Evolutionary conservation across 192 early-diverging fungal genomes (phyloP), one percentile per base, ranked within the genome.

Genomic region (Rhizoclosmatium globosum): DNA sequence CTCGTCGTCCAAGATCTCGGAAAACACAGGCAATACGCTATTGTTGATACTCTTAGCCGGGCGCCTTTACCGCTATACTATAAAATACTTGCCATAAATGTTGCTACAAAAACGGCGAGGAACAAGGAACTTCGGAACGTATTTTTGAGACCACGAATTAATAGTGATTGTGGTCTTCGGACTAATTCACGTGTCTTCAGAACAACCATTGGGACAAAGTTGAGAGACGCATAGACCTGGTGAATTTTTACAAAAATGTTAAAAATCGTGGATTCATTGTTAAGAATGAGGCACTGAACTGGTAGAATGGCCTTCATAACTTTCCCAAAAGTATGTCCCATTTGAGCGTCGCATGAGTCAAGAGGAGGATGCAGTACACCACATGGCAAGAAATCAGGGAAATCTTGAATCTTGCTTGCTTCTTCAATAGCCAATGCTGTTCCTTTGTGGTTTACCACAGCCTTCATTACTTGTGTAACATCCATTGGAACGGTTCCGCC

Each of bases 201-300:
- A 11, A 92, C 78, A 11, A 95, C 62, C 83, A 93, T 84, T 0
- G 94, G 92, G 0, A 94, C 92, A 80, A 92, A 87, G 68, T 95
- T 92, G 50, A 95, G 84, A 4, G 92, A 87, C 4, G 86, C 88
- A 77, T 95, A 94, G 6, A 88, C 68, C 85, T 92, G 82, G 84
- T 85, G 42, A 87, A 83, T 67, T 81, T 73, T 66, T 84, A 82
- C 69, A 38, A 82, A 70, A 0, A 83, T 75, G 85, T 84, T 82
- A 21, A 57, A 57, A 15, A 57, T 0, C n/a, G 56, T 21, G 21
- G 21, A 57, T 15, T 17, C 0, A 57, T 38, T 23, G 39, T 65
- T 17, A 65, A 38, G 11, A 0, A 65, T 65, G 31, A 21, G 17
- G 17, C 6, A 17, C 50, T 17, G 45, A 59, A 58, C 81, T 68